A percentile compares a stretch with the other conserved stretches of the same genome.
Evolutionary conservation across 2,329 filamentous ascomycete species (phyloP).

Genomic region (Cercospora janseana): DNA sequence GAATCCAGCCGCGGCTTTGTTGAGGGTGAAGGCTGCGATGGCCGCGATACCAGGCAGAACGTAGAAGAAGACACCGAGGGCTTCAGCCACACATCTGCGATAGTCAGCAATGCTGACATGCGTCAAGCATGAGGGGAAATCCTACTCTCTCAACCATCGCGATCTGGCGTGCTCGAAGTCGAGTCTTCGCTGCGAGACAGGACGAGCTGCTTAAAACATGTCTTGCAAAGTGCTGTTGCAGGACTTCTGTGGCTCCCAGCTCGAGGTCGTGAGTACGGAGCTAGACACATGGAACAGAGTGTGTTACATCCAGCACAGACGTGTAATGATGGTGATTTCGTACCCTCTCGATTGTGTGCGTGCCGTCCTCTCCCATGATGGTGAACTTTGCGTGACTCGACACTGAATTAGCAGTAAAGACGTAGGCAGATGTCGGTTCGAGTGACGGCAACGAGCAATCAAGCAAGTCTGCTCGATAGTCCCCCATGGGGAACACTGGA

Average conservation of each 20-base stretch:
- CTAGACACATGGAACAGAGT: constrained; percentile 6
- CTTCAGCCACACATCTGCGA: constrained; percentile 51
- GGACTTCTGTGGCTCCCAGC: constrained; percentile 54
- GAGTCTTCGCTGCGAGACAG: constrained; percentile 55
- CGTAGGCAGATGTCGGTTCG: too few relatives aligned
- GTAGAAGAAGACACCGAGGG: constrained; percentile 54
- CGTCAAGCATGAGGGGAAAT: background rate
- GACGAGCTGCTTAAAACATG: constrained; percentile 52
- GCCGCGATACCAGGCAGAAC: constrained; percentile 54
- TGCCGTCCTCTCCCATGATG: background rate
- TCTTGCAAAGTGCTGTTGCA: constrained; percentile 51
- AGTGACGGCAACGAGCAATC: too few relatives aligned
- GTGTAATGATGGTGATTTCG: background rate
- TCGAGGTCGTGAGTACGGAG: constrained; percentile 44
- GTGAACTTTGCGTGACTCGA: too few relatives aligned
- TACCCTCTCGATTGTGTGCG: background rate
- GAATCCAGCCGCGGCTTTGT: constrained; percentile 44
- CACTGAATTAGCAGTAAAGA: too few relatives aligned
- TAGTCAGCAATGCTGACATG: background rate
- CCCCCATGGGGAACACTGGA: too few relatives aligned
- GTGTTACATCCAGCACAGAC: background rate
- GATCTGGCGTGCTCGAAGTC: constrained; percentile 56
- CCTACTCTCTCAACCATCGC: constrained; percentile 52
- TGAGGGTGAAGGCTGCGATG: constrained; percentile 52
- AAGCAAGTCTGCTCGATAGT: too few relatives aligned